Evolutionary conservation across 2,329 filamentous ascomycete genomes (phyloP), one percentile per base, ranked within the genome.

Genomic region (Alternaria atra): DNA sequence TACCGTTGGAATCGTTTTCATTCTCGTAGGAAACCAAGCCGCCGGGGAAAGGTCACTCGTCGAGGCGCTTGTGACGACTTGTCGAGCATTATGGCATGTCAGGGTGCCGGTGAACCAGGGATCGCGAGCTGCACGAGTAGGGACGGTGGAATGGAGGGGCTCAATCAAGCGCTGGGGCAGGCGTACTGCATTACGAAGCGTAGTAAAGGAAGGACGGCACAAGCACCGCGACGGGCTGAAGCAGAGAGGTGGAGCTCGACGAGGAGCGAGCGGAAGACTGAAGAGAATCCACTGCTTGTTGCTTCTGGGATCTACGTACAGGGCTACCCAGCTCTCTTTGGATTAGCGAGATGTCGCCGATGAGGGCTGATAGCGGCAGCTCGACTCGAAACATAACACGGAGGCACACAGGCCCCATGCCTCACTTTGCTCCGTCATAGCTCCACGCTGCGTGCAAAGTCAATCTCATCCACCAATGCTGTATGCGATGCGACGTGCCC

Each of bases 1-100:
- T 79, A 81, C 80, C 79, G 79, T 80, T 71, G 80, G 78, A 76
- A 80, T 77, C 62, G 79, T 81, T 80, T 80, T 81, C 80, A 81
- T 81, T 74, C 78, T 81, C 77, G 62, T 75, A 73, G 73, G 66
- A 71, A 68, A 70, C 67, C 68, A 72, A 67, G 73, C 71, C 74
- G 73, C 73, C 73, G 68, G 74, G 70, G 67, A 73, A 67, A 72
- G 73, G 69, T 77, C 75, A 72, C 72, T 78, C 74, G 74, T 74
- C 73, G 70, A 72, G 69, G 70, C 70, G 69, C 71, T 73, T 68
- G 75, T 72, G 73, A 72, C 68, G 65, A 72, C 69, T 69, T 73
- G 72, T 72, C 71, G 75, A 68, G 77, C 79, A 80, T 80, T 76
- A 76, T 80, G 77, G 74, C 76, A 75, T 76, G 64, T 71, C 71